Conservation (phyloP, 2,329 filamentous ascomycete genomes). For the Talaromyces sp. region DNA sequence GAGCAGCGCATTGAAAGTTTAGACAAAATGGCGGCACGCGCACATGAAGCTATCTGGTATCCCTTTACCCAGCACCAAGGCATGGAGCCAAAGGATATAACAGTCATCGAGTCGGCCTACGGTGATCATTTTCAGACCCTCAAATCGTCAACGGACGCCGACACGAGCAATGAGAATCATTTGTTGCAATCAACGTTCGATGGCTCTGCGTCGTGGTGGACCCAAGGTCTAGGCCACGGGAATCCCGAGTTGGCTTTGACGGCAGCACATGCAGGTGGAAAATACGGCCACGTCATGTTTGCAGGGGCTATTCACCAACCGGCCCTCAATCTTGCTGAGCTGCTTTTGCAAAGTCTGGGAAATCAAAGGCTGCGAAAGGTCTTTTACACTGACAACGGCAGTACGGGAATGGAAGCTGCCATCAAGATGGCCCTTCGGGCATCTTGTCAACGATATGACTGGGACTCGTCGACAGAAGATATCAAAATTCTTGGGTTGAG, state of each 20-base stretch:
- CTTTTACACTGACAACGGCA: conserved; percentile 82
- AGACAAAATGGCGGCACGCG: conserved; percentile 58
- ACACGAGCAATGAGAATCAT: conserved; percentile 20
- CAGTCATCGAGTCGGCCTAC: conserved; percentile 74
- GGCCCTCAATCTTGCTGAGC: conserved; percentile 64
- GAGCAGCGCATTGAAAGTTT: conserved; percentile 55
- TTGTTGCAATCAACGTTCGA: conserved; percentile 68
- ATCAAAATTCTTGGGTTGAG: conserved; percentile 70
- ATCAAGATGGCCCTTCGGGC: conserved; percentile 80
- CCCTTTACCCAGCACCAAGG: conserved; percentile 78
- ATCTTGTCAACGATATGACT: conserved; percentile 62
- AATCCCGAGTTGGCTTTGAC: conserved; percentile 68
- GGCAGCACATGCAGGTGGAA: conserved; percentile 74
- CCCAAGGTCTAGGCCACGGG: conserved; percentile 77
- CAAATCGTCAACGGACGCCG: conserved; percentile 26
- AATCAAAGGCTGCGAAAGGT: conserved; percentile 67
- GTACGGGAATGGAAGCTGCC: conserved; percentile 78
- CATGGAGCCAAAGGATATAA: conserved; percentile 60
- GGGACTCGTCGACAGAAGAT: conserved; percentile 54
- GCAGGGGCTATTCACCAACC: conserved; percentile 75
- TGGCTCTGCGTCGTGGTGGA: conserved; percentile 88
- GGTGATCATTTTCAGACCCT: conserved; percentile 72
- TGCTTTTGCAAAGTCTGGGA: conserved; percentile 55
- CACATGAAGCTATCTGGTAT: conserved; percentile 71
- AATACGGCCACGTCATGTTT: conserved; percentile 88